A percentile compares a stretch with the other conserved stretches of the same genome.
phyloP scores from a whole-genome alignment of 768 basidiomycete species.

The Tulasnella calospora region DNA sequence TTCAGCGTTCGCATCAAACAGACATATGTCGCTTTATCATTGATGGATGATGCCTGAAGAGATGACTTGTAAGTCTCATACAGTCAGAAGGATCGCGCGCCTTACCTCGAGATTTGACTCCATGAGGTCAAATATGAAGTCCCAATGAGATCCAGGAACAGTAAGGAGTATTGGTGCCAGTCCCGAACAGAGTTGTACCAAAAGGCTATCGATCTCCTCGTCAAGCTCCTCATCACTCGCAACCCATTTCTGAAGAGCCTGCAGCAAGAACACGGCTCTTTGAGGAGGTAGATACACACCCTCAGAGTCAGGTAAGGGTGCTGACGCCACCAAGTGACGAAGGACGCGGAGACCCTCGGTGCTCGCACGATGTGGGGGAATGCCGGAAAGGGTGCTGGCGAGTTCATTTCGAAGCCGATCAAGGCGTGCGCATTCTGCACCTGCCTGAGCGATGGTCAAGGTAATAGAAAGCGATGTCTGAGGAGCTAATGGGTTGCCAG shows the following conservation, averaged over 20 bases:
- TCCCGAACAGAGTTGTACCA: slow-evolving; percentile 67
- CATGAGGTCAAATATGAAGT: slow-evolving; percentile 80
- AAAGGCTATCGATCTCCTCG: slow-evolving; percentile 72
- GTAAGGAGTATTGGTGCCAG: slow-evolving; percentile 86
- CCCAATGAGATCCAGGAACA: slow-evolving; percentile 86
- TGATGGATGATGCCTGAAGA: slow-evolving; percentile 53
- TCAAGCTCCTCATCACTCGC: slow-evolving; percentile 54
- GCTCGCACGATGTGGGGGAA: slow-evolving; percentile 58
- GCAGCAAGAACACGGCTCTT: slow-evolving; percentile 80
- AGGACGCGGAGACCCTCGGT: slow-evolving; percentile 64
- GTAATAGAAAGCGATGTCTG: slow-evolving; percentile 64
- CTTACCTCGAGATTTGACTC: slow-evolving; percentile 84
- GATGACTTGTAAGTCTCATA: not conserved
- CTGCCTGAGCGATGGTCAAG: slow-evolving; percentile 53
- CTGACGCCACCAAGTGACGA: slow-evolving; percentile 62
- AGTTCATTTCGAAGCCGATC: slow-evolving; percentile 85
- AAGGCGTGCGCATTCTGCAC: slow-evolving; percentile 64
- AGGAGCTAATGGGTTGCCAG: slow-evolving; percentile 48
- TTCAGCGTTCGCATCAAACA: slow-evolving; percentile 64
- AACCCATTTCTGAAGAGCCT: slow-evolving; percentile 82
- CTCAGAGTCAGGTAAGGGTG: slow-evolving; percentile 74
- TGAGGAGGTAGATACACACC: slow-evolving; percentile 78
- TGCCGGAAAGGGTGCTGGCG: slow-evolving; percentile 68
- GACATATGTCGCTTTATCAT: slow-evolving; percentile 55
- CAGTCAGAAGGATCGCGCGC: not conserved